These are phyloP conservation scores for Coemansia asiatica DNA, from an alignment of 192 early-diverging fungal species.

Conservation along the genomic window DNA sequence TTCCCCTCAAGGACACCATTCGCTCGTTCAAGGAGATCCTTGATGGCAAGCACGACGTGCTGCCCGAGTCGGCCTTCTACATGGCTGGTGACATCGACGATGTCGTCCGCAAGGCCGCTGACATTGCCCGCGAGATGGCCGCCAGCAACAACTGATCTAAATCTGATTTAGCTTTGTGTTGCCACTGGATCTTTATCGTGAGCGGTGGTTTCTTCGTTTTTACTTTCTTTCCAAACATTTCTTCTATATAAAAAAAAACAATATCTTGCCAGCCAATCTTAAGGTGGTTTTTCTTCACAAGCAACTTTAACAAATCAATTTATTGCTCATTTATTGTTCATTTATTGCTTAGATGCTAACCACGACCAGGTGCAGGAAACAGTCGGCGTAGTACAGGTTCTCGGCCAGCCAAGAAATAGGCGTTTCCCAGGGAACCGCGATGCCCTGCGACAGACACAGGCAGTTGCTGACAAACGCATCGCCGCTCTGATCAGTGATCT, in stretches of 20 bases:
- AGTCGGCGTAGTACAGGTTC: conserved; percentile 76
- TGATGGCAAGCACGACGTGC: conserved; percentile 92
- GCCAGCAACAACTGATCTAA: conserved; percentile 53
- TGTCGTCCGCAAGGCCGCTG: conserved; percentile 85
- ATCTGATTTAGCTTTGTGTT: too few relatives aligned
- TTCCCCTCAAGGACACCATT: conserved; percentile 88
- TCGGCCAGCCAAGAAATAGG: conserved; percentile 74
- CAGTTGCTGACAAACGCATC: conserved; percentile 40
- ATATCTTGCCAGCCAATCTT: too few relatives aligned
- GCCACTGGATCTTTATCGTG: too few relatives aligned
- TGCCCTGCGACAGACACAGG: conserved; percentile 68
- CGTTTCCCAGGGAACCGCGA: conserved; percentile 67
- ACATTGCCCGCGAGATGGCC: conserved; percentile 70
- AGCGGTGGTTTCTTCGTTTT: conserved; percentile 1
- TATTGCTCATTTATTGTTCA: too few relatives aligned
- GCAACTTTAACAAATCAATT: too few relatives aligned
- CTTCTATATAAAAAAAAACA: not conserved
- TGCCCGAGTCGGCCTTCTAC: conserved; percentile 97
- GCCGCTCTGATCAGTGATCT: conserved; percentile 52
- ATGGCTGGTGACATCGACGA: conserved; percentile 98
- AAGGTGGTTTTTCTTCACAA: too few relatives aligned
- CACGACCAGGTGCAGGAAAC: conserved; percentile 79
- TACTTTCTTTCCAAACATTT: not conserved
- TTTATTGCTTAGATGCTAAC: conserved; percentile 15
- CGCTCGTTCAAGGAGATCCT: conserved; percentile 97